phyloP scores from a whole-genome alignment of 805 yeast species.

The Candida loeiensis region DNA sequence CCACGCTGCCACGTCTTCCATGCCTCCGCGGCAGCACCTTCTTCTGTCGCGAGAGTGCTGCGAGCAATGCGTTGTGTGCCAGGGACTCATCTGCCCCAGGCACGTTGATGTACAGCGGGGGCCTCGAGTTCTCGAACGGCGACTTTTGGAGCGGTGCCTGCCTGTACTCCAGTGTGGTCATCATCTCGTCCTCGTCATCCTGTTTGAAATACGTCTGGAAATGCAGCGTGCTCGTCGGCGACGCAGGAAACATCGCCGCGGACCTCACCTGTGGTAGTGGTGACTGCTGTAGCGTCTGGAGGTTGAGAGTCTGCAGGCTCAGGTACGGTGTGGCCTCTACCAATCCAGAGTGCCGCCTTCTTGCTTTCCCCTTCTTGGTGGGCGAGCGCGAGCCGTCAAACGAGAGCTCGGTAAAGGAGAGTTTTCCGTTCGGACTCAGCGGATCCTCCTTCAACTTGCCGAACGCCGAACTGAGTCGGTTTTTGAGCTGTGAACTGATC shows the following conservation, averaged over 20 bases:
- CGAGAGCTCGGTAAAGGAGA: slow-evolving; percentile 31
- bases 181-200: slow-evolving; percentile 7
- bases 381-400: slow-evolving; percentile 16
- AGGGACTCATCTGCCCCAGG: slow-evolving; percentile 40
- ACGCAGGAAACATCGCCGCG: slow-evolving; percentile 7
- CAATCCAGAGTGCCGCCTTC: slow-evolving; percentile 1
- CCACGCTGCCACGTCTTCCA: slow-evolving; percentile 6
- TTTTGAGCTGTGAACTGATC: slow-evolving; percentile 37
- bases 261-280: slow-evolving; percentile 18
- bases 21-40: slow-evolving; percentile 17
- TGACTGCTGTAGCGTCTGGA: slow-evolving; percentile 37
- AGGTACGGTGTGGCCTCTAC: slow-evolving; percentile 6
- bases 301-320: no score
- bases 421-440: slow-evolving; percentile 14
- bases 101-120: slow-evolving; percentile 10
- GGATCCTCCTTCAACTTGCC: slow-evolving; percentile 33
- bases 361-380: slow-evolving; percentile 16
- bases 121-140: slow-evolving; percentile 9
- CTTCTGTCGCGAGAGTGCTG: slow-evolving; percentile 35
- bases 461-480: slow-evolving; percentile 36
- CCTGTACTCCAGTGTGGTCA: slow-evolving; percentile 8
- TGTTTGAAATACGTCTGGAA: slow-evolving; percentile 7
- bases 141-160: slow-evolving; percentile 12
- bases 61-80: slow-evolving; percentile 44
- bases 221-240: slow-evolving; percentile 6